Percentiles rank a stretch among this genome's conserved stretches.
Conservation (phyloP, 2,329 filamentous ascomycete genomes). For the Cladophialophora psammophila region DNA sequence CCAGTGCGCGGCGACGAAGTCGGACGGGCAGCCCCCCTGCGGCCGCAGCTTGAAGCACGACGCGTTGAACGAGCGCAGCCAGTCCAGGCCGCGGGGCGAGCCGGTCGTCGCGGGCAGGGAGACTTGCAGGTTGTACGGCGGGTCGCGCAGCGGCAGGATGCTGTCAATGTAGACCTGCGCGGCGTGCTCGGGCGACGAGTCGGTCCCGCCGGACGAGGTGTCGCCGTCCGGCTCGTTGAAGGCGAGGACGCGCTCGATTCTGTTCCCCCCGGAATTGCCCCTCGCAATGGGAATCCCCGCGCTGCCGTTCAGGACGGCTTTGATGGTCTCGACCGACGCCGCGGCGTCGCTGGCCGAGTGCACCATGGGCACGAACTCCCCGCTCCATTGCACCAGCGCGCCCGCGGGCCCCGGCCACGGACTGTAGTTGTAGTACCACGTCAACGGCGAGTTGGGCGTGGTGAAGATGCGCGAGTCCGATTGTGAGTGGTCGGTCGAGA, state of each 20-base stretch:
- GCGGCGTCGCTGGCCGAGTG: constrained; percentile 64
- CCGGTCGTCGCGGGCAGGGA: constrained; percentile 76
- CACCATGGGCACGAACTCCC: constrained; percentile 83
- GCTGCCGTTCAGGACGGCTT: constrained; percentile 19
- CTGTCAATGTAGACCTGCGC: constrained; percentile 74
- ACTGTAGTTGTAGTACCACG: constrained; percentile 87
- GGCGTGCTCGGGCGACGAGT: constrained; percentile 65
- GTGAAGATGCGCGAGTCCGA: constrained; percentile 72
- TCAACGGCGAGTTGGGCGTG: constrained; percentile 64
- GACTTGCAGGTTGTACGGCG: constrained; percentile 61
- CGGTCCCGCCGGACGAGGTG: constrained; percentile 65
- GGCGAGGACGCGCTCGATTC: constrained; percentile 72
- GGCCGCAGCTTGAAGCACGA: constrained; percentile 48
- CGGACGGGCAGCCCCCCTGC: constrained; percentile 64
- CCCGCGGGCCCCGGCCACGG: constrained; percentile 65
- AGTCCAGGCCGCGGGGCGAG: constrained; percentile 65
- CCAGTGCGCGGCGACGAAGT: constrained; percentile 62
- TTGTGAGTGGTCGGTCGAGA: constrained; percentile 62
- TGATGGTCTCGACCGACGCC: constrained; percentile 21
- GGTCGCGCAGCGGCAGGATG: constrained; percentile 70
- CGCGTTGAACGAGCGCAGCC: constrained; percentile 67
- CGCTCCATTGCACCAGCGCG: constrained; percentile 51
- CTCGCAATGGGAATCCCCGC: not conserved
- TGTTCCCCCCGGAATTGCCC: constrained; percentile 47
- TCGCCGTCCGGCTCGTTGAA: constrained; percentile 81